Evolutionary conservation across 176 grass and related monocot species (phyloP).

Genomic region (Chrysopogon serrulatus): DNA sequence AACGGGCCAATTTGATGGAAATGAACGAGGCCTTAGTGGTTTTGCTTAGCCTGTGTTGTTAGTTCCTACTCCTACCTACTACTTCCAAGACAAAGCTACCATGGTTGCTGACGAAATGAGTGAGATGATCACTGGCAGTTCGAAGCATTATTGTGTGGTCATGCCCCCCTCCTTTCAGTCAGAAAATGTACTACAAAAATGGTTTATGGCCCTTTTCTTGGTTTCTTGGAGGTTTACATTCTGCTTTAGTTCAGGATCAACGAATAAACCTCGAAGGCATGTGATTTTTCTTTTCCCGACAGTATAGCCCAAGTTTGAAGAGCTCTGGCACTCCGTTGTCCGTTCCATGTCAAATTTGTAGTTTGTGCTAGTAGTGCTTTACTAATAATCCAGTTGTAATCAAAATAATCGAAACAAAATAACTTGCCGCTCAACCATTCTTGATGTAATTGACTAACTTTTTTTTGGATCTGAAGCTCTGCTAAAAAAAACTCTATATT

Average conservation of each 20-base stretch:
- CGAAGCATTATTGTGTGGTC: neutral
- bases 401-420: neutral
- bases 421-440: neutral
- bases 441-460: neutral
- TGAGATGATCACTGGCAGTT: neutral
- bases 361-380: neutral
- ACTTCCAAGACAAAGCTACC: neutral
- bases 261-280: too few species aligned
- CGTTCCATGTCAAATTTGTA: neutral
- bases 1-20: too few species aligned
- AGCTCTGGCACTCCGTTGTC: neutral
- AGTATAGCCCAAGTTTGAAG: neutral
- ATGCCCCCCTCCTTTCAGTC: neutral
- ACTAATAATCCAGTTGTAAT: neutral
- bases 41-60: neutral
- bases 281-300: neutral
- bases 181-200: too few species aligned
- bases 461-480: neutral
- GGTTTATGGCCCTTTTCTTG: neutral
- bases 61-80: neutral
- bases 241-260: neutral
- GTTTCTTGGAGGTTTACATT: neutral
- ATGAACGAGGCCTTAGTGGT: too few species aligned
- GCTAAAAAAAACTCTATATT: neutral
- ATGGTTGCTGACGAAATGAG: neutral